Conservation (phyloP, 1,284 basidiomycete genomes). For the Cutaneotrichosporon mucoides region DNA sequence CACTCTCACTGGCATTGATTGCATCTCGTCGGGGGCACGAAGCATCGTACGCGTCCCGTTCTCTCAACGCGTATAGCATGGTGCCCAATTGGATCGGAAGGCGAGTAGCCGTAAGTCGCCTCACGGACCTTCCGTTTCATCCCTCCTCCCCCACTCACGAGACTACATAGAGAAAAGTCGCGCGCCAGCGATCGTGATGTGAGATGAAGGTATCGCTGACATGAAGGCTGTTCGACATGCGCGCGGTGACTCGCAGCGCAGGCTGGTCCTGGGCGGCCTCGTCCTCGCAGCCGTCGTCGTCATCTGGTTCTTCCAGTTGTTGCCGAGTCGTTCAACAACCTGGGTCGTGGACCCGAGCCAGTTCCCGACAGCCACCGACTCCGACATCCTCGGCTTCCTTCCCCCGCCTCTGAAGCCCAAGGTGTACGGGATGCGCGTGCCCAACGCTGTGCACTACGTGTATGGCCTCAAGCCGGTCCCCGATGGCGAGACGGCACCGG, state of each 20-base stretch:
- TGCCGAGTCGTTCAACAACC: background rate
- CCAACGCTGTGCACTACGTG: constrained; percentile 48
- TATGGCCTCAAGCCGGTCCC: constrained; percentile 44
- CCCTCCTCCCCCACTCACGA: too few species aligned
- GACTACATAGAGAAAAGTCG: too few species aligned
- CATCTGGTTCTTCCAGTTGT: background rate
- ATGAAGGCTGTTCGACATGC: background rate
- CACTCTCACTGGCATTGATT: too few species aligned
- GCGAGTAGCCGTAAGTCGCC: too few species aligned
- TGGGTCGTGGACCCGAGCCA: background rate
- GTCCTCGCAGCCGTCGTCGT: background rate
- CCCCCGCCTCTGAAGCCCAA: constrained; percentile 35
- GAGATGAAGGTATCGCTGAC: background rate
- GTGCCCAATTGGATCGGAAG: too few species aligned
- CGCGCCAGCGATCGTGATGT: too few species aligned
- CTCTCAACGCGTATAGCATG: too few species aligned
- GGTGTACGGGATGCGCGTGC: constrained; percentile 36
- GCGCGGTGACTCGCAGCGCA: background rate
- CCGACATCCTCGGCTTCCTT: constrained; percentile 8
- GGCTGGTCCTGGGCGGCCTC: background rate
- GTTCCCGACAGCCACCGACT: background rate
- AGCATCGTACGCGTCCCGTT: too few species aligned
- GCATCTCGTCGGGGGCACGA: too few species aligned
- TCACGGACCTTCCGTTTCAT: too few species aligned
- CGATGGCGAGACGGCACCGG: constrained; percentile 30